phyloP scores from a whole-genome alignment of 108 stramenopile genomes.

The Cyclostephanos tholiformis region DNA sequence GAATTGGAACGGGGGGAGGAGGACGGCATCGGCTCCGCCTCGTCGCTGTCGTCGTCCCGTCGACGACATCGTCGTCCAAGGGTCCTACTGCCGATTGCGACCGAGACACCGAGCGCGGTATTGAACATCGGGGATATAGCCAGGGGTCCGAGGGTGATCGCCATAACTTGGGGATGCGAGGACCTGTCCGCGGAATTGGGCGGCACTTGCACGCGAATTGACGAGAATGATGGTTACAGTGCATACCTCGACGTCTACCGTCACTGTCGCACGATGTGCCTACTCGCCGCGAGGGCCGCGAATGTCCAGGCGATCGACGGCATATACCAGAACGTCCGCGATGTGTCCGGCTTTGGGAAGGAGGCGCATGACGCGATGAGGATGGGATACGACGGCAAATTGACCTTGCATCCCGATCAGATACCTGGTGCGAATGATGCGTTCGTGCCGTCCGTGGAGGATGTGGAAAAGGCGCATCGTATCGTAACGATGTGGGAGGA shows the following conservation, averaged over 20 bases:
- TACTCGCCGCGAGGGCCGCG: slow-evolving; percentile 48
- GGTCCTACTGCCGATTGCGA: slow-evolving; percentile 41
- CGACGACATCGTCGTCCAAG: not conserved
- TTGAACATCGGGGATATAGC: slow-evolving; percentile 46
- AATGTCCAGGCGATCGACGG: slow-evolving; percentile 52
- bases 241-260: slow-evolving; percentile 37
- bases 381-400: slow-evolving; percentile 52
- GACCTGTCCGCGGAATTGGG: slow-evolving; percentile 48
- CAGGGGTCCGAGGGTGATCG: slow-evolving; percentile 38
- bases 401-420: slow-evolving; percentile 46
- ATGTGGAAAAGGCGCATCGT: slow-evolving; percentile 21
- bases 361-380: slow-evolving; percentile 33
- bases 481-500: slow-evolving; percentile 44
- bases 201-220: slow-evolving; percentile 19
- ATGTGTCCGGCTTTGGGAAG: slow-evolving; percentile 33
- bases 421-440: slow-evolving; percentile 23
- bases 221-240: slow-evolving; percentile 9
- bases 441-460: slow-evolving; percentile 33
- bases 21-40: not conserved
- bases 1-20: slow-evolving; percentile 16
- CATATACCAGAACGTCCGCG: slow-evolving; percentile 49
- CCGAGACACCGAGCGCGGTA: slow-evolving; percentile 45
- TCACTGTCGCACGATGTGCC: slow-evolving; percentile 48
- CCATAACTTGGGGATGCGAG: slow-evolving; percentile 52
- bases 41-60: not conserved